phyloP scores from a whole-genome alignment of 2,329 filamentous ascomycete genomes.

The Beauveria bassiana region DNA sequence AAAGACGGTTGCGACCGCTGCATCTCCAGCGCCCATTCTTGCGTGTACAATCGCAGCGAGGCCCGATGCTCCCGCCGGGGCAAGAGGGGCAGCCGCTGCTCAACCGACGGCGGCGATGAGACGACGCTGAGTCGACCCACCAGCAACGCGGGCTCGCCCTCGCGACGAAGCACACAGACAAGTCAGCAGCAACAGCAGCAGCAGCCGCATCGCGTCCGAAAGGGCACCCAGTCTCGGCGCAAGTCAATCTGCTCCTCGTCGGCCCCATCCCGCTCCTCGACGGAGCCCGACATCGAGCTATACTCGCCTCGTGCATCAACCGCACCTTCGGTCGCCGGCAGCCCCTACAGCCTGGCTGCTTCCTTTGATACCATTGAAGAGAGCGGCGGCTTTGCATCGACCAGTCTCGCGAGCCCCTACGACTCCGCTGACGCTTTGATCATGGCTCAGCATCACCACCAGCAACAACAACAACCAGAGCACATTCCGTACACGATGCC shows the following conservation, averaged over 20 bases:
- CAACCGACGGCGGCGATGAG: constrained; percentile 13
- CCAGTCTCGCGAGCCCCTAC: not conserved
- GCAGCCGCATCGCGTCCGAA: not conserved
- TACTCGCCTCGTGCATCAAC: not conserved
- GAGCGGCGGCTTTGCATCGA: not conserved
- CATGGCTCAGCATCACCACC: not conserved
- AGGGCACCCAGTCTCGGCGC: constrained; percentile 7
- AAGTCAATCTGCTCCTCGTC: not conserved
- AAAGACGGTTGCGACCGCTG: constrained; percentile 31
- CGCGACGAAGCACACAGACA: constrained; percentile 1
- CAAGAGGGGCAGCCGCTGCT: constrained; percentile 20
- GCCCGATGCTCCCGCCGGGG: constrained; percentile 24
- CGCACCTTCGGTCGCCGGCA: not conserved
- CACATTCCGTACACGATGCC: constrained; percentile 2
- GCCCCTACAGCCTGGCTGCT: constrained; percentile 5
- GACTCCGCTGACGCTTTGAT: not conserved
- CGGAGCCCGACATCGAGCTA: constrained; percentile 2
- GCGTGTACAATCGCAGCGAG: constrained; percentile 28
- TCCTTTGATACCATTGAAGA: constrained; percentile 3
- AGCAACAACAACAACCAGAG: not conserved
- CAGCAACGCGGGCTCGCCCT: constrained; percentile 8
- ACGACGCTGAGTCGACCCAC: not conserved
- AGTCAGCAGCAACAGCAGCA: not conserved
- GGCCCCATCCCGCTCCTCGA: constrained; percentile 4
- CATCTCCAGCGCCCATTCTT: constrained; percentile 21